phyloP scores from a whole-genome alignment of 2,329 filamentous ascomycete species.

The Knufia fluminis region DNA sequence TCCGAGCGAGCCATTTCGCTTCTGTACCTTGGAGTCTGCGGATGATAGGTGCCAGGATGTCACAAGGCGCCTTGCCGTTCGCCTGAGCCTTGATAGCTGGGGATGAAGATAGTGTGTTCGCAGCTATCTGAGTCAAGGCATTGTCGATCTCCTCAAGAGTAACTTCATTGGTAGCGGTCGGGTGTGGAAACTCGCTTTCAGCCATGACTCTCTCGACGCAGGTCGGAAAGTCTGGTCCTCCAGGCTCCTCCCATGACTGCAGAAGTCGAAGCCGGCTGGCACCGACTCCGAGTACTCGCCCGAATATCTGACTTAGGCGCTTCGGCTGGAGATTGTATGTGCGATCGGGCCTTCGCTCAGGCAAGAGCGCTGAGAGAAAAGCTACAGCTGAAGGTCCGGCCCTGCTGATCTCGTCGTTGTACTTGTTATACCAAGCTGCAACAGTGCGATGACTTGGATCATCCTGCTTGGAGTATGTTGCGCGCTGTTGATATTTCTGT shows the following conservation, averaged over 20 bases:
- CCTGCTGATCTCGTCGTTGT: constrained; percentile 51
- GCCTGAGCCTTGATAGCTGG: constrained; percentile 44
- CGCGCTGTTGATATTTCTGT: constrained; percentile 31
- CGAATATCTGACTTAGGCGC: constrained; percentile 58
- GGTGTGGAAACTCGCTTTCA: constrained; percentile 42
- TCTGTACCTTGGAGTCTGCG: constrained; percentile 54
- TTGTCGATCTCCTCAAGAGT: constrained; percentile 65
- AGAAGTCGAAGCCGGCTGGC: constrained; percentile 53
- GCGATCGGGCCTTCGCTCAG: constrained; percentile 65
- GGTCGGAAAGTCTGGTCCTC: constrained; percentile 58
- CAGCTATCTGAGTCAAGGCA: constrained; percentile 57
- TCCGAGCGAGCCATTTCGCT: constrained; percentile 76
- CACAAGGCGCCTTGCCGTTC: constrained; percentile 33
- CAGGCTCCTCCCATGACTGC: constrained; percentile 50
- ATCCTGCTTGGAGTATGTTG: constrained; percentile 24
- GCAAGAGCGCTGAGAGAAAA: constrained; percentile 66
- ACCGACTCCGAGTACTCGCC: constrained; percentile 56
- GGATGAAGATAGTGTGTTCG: constrained; percentile 61
- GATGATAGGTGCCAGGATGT: constrained; percentile 49
- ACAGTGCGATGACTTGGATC: constrained; percentile 40
- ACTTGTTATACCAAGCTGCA: constrained; percentile 57
- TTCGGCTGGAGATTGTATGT: constrained; percentile 61
- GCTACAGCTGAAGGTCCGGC: constrained; percentile 51
- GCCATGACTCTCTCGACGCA: constrained; percentile 59
- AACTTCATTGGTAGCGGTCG: constrained; percentile 36